phyloP scores from a whole-genome alignment of 2,329 filamentous ascomycete genomes.

The Blastomyces gilchristii region DNA sequence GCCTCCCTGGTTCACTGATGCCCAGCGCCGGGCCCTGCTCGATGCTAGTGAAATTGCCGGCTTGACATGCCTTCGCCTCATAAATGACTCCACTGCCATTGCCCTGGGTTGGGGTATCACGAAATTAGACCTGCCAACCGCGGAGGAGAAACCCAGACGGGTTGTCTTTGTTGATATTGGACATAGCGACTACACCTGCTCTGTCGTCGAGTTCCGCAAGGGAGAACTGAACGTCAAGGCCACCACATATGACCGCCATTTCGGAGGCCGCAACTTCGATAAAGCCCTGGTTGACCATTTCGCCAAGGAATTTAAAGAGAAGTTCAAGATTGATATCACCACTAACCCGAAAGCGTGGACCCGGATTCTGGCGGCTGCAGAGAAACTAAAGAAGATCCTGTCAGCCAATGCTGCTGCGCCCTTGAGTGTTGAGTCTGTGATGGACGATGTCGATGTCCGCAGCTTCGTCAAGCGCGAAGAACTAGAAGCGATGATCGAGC shows the following conservation, averaged over 20 bases:
- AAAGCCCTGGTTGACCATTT: constrained; percentile 91
- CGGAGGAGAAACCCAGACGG: constrained; percentile 84
- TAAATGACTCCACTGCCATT: constrained; percentile 96
- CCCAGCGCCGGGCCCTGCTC: constrained; percentile 77
- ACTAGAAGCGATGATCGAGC: constrained; percentile 81
- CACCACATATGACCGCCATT: constrained; percentile 88
- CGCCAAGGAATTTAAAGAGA: constrained; percentile 89
- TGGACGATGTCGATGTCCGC: constrained; percentile 86
- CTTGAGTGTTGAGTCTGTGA: constrained; percentile 93
- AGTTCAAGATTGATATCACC: constrained; percentile 93
- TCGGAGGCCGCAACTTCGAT: constrained; percentile 96
- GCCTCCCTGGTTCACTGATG: constrained; percentile 93
- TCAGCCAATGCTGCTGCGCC: constrained; percentile 90
- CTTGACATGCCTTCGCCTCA: constrained; percentile 81
- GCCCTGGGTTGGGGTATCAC: constrained; percentile 97
- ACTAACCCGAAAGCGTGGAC: constrained; percentile 81
- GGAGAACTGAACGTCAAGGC: constrained; percentile 90
- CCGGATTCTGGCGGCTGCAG: constrained; percentile 75
- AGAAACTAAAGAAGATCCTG: constrained; percentile 97
- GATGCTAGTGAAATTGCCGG: constrained; percentile 91
- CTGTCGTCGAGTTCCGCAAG: constrained; percentile 93
- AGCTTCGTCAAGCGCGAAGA: constrained; percentile 88
- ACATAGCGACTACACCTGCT: constrained; percentile 90
- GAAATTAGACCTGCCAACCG: constrained; percentile 79
- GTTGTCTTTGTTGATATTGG: constrained; percentile 92